Conservation (phyloP, 192 early-diverging fungal genomes). For the Entomortierella chlamydospora region DNA sequence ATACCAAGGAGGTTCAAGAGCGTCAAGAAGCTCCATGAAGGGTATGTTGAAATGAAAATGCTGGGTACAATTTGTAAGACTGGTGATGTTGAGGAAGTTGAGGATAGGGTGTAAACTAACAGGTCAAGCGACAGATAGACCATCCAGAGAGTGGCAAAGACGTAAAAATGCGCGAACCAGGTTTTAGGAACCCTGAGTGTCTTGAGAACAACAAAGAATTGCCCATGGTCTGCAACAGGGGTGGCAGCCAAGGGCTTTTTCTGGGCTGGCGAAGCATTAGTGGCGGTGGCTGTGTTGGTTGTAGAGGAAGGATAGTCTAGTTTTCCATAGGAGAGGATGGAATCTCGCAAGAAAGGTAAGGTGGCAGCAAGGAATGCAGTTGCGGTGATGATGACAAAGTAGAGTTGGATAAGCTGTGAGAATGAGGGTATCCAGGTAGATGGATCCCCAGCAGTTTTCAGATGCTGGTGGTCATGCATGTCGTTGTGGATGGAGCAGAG, state of each 20-base stretch:
- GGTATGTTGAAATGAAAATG: constrained; percentile 1
- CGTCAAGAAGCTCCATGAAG: constrained; percentile 24
- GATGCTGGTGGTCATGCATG: background rate
- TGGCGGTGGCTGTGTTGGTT: background rate
- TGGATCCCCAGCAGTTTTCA: background rate
- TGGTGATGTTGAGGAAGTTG: background rate
- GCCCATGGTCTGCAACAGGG: background rate
- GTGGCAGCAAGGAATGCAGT: constrained; percentile 23
- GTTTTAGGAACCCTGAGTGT: constrained; percentile 56
- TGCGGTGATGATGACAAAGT: constrained; percentile 27
- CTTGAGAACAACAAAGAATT: constrained; percentile 2
- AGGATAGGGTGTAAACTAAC: constrained; percentile 12
- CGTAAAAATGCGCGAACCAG: constrained; percentile 68
- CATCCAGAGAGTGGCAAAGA: constrained; percentile 51
- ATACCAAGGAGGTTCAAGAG: constrained; percentile 28
- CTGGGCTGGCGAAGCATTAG: background rate
- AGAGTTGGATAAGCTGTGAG: constrained; percentile 31
- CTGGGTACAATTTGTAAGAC: background rate
- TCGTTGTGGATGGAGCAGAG: background rate
- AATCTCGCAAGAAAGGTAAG: constrained; percentile 16
- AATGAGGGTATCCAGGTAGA: constrained; percentile 22
- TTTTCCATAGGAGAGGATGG: constrained; percentile 48
- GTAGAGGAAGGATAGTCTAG: constrained; percentile 22
- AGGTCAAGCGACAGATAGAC: constrained; percentile 30
- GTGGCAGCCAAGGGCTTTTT: background rate